phyloP scores from a whole-genome alignment of 2,329 filamentous ascomycete species.

The Aspergillus pseudotamarii region DNA sequence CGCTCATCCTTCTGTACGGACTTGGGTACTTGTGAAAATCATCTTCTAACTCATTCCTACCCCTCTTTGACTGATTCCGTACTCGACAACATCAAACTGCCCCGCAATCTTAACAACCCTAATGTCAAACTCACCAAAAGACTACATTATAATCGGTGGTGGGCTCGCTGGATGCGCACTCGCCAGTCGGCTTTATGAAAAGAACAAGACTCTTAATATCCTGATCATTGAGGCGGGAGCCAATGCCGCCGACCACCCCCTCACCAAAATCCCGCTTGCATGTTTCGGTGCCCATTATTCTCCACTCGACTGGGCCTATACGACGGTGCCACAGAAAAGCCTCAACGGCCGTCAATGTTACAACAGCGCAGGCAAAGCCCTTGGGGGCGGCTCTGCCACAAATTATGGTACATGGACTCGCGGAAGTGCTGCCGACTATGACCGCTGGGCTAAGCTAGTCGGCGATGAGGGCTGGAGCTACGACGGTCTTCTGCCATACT shows the following conservation, averaged over 20 bases:
- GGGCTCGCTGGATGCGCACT: slow-evolving; percentile 28
- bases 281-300: slow-evolving; percentile 28
- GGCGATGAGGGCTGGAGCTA: slow-evolving; percentile 52
- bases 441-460: slow-evolving; percentile 49
- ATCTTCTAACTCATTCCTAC: background rate
- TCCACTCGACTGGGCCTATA: slow-evolving; percentile 36
- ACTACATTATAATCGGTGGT: background rate
- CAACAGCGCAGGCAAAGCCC: slow-evolving; percentile 40
- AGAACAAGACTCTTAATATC: slow-evolving; percentile 19
- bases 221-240: slow-evolving; percentile 37
- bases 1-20: background rate
- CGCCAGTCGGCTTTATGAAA: slow-evolving; percentile 32
- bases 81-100: background rate
- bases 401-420: slow-evolving; percentile 50
- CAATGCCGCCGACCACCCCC: slow-evolving; percentile 19
- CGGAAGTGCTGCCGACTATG: slow-evolving; percentile 49
- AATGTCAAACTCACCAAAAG: background rate
- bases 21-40: background rate
- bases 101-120: background rate
- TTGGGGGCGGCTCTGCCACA: slow-evolving; percentile 46
- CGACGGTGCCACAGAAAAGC: slow-evolving; percentile 34
- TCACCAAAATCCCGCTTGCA: slow-evolving; percentile 10
- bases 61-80: background rate
- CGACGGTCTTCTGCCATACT: slow-evolving; percentile 50
- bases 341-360: slow-evolving; percentile 28